These are phyloP conservation scores for Ganoderma multipileum DNA, from an alignment of 1,284 basidiomycete species.

Conservation along the genomic window DNA sequence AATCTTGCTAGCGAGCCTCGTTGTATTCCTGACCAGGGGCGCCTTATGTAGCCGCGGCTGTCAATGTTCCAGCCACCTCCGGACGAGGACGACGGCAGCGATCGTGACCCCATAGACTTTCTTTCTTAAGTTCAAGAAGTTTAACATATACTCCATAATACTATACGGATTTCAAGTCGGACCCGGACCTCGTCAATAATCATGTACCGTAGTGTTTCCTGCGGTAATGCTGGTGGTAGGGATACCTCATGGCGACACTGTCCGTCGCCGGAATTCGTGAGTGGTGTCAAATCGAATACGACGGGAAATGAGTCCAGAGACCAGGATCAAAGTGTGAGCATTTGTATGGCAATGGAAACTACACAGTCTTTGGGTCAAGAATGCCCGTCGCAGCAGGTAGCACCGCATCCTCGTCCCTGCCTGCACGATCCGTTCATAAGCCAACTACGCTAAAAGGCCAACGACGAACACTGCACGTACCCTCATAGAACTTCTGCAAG, in stretches of 20 bases:
- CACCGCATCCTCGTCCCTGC: conserved; percentile 61
- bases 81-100: conserved; percentile 23
- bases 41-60: conserved; percentile 29
- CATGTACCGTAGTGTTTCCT: background rate
- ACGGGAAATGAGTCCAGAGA: too few species aligned
- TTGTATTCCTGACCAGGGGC: background rate
- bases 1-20: background rate
- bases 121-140: conserved; percentile 19
- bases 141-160: background rate
- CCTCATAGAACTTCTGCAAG: conserved; percentile 87
- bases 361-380: conserved; percentile 27
- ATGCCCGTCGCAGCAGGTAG: conserved; percentile 57
- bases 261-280: background rate
- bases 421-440: conserved; percentile 37
- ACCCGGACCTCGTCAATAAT: background rate
- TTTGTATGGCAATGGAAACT: background rate
- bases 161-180: background rate
- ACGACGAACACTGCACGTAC: conserved; percentile 48
- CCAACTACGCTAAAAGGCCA: background rate
- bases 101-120: conserved; percentile 36
- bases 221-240: background rate
- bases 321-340: background rate
- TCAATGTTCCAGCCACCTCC: conserved; percentile 32
- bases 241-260: background rate
- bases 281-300: too few species aligned